Conservation (phyloP, 2,329 filamentous ascomycete species). For the Aurifilum marmelostoma region DNA sequence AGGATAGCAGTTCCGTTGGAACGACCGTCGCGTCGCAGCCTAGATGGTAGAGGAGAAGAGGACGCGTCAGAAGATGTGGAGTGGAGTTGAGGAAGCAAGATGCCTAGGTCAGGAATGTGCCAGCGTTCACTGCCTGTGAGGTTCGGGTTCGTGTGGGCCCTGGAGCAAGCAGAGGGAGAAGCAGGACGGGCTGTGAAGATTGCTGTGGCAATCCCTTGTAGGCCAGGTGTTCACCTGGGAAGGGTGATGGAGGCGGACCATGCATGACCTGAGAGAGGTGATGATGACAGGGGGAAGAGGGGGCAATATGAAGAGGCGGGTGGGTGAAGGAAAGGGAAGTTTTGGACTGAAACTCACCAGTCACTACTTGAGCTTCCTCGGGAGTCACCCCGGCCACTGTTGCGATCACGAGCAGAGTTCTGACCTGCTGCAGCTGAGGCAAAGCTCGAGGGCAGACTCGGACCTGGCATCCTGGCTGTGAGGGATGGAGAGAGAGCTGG, state of each 20-base stretch:
- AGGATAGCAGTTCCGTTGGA: constrained; percentile 68
- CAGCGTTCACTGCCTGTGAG: neutral
- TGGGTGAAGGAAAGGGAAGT: neutral
- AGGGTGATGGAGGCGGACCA: neutral
- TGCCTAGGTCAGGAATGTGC: neutral
- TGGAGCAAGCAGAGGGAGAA: neutral
- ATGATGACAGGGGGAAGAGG: neutral
- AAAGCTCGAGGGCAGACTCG: constrained; percentile 76
- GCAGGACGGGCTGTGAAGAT: neutral
- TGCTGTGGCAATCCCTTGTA: neutral
- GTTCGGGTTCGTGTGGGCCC: neutral
- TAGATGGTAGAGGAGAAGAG: constrained; percentile 36
- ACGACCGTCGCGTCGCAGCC: constrained; percentile 62
- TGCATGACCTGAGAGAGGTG: neutral
- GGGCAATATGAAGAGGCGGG: constrained; percentile 18
- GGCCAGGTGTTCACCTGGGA: neutral
- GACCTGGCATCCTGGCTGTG: constrained; percentile 61
- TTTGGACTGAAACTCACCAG: constrained; percentile 61
- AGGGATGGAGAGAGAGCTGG: constrained; percentile 9
- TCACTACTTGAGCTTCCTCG: constrained; percentile 65
- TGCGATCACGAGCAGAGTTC: constrained; percentile 62
- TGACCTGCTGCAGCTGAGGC: constrained; percentile 82
- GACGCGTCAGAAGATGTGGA: constrained; percentile 22
- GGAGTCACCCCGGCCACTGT: constrained; percentile 61
- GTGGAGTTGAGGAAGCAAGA: neutral